Evolutionary conservation across 768 basidiomycete species (phyloP).

Genomic region (Hortiboletus flavorubellus): DNA sequence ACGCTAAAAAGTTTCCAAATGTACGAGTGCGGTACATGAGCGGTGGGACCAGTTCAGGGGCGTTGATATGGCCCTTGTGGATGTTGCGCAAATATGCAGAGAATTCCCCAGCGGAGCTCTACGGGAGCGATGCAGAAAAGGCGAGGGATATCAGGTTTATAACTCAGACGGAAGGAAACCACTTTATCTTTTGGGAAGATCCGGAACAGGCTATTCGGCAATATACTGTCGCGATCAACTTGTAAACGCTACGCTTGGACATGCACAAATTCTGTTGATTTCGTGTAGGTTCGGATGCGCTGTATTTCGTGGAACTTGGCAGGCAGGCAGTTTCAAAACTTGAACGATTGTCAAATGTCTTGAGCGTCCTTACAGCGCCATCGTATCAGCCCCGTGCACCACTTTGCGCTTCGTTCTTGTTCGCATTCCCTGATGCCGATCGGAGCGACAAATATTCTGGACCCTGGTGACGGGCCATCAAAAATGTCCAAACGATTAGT

Average conservation of each 20-base stretch:
- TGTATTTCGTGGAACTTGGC: not conserved
- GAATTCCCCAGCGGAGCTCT: conserved; percentile 3
- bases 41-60: conserved; percentile 10
- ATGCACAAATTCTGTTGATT: not conserved
- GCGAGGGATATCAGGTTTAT: conserved; percentile 19
- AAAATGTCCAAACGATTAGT: conserved; percentile 1
- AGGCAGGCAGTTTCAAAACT: too few relatives aligned
- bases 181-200: conserved; percentile 25
- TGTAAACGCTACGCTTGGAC: not conserved
- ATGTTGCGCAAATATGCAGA: conserved; percentile 6
- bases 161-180: conserved; percentile 20
- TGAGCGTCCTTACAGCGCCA: too few relatives aligned
- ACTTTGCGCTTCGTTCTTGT: too few relatives aligned
- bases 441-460: too few relatives aligned
- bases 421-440: too few relatives aligned
- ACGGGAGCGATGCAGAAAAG: conserved; percentile 16
- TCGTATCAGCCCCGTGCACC: too few relatives aligned
- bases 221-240: conserved; percentile 5
- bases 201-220: conserved; percentile 22
- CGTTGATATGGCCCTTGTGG: conserved; percentile 16
- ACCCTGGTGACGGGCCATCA: not conserved
- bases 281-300: not conserved
- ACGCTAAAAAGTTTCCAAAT: conserved; percentile 2
- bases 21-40: conserved; percentile 21
- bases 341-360: too few relatives aligned